Conservation (phyloP, 1,139 yeast genomes). For the Kurtzmaniella natalensis region DNA sequence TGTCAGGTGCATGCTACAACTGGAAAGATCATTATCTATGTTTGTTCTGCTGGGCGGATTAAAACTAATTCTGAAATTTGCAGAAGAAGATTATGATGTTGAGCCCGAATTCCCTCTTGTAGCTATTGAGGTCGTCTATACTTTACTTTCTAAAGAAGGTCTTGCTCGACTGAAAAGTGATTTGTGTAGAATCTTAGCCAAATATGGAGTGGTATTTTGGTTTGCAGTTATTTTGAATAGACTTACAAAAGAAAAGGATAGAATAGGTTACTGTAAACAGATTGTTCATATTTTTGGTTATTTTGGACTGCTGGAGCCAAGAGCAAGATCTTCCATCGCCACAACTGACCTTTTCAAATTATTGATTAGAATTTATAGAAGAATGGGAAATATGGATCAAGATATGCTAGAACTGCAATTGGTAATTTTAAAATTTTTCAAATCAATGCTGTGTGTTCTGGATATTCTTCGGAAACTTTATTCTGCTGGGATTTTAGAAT, state of each 20-base stretch:
- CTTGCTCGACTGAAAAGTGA: slow-evolving; percentile 48
- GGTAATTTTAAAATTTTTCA: slow-evolving; percentile 37
- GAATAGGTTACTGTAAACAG: slow-evolving; percentile 21
- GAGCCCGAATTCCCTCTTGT: slow-evolving; percentile 44
- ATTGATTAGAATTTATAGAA: slow-evolving; percentile 34
- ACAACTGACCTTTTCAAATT: slow-evolving; percentile 44
- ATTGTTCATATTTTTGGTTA: slow-evolving; percentile 36
- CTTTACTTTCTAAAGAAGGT: slow-evolving; percentile 34
- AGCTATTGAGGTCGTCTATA: slow-evolving; percentile 44
- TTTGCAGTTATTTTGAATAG: slow-evolving; percentile 41
- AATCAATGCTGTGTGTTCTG: slow-evolving; percentile 38
- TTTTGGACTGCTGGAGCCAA: slow-evolving; percentile 42
- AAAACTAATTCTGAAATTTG: slow-evolving; percentile 43
- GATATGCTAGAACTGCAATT: slow-evolving; percentile 34
- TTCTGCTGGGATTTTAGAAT: slow-evolving; percentile 40
- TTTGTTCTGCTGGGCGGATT: slow-evolving; percentile 58
- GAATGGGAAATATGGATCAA: slow-evolving; percentile 14
- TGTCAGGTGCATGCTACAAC: slow-evolving; percentile 32
- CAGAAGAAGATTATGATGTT: slow-evolving; percentile 50
- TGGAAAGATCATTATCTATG: slow-evolving; percentile 42
- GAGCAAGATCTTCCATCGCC: slow-evolving; percentile 37
- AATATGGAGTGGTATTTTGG: slow-evolving; percentile 49
- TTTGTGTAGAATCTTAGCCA: slow-evolving; percentile 49
- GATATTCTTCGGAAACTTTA: slow-evolving; percentile 32
- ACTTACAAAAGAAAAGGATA: slow-evolving; percentile 15